Percentiles rank a stretch among this genome's conserved stretches.
phyloP scores from a whole-genome alignment of 2,329 filamentous ascomycete genomes.

The Orbilia quercus region DNA sequence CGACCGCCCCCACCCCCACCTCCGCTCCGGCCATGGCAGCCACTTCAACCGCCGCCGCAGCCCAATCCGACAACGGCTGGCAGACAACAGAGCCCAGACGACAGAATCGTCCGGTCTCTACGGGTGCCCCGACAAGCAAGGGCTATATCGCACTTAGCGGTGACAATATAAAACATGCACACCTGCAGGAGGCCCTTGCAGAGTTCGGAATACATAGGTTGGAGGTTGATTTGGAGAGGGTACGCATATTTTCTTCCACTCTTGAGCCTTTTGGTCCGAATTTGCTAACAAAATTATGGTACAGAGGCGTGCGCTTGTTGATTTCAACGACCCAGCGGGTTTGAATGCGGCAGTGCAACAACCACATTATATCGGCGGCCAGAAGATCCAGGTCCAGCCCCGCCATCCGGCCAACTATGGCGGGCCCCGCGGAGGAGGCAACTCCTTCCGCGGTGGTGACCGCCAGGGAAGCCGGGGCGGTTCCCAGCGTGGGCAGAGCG shows the following conservation, averaged over 20 bases:
- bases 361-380: slow-evolving; percentile 83
- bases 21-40: slow-evolving; percentile 19
- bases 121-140: no score
- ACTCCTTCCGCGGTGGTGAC: slow-evolving; percentile 48
- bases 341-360: slow-evolving; percentile 87
- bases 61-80: slow-evolving; percentile 74
- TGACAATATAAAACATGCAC: slow-evolving; percentile 81
- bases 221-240: slow-evolving; percentile 85
- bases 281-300: not conserved
- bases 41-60: slow-evolving; percentile 62
- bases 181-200: slow-evolving; percentile 76
- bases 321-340: slow-evolving; percentile 82
- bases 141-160: no score
- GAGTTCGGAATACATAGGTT: slow-evolving; percentile 79
- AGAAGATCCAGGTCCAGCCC: slow-evolving; percentile 86
- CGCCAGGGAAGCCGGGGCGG: slow-evolving; percentile 47
- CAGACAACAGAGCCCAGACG: slow-evolving; percentile 76
- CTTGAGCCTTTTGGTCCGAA: not conserved
- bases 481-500: slow-evolving; percentile 55
- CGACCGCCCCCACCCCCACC: slow-evolving; percentile 57
- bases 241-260: slow-evolving; percentile 64
- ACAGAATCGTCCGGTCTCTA: slow-evolving; percentile 60
- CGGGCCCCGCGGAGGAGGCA: slow-evolving; percentile 53
- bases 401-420: slow-evolving; percentile 65
- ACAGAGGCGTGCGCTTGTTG: slow-evolving; percentile 96